Base-by-base conservation (phyloP, 2,329 filamentous ascomycete genomes). In the Blumeria hordei region DNA sequence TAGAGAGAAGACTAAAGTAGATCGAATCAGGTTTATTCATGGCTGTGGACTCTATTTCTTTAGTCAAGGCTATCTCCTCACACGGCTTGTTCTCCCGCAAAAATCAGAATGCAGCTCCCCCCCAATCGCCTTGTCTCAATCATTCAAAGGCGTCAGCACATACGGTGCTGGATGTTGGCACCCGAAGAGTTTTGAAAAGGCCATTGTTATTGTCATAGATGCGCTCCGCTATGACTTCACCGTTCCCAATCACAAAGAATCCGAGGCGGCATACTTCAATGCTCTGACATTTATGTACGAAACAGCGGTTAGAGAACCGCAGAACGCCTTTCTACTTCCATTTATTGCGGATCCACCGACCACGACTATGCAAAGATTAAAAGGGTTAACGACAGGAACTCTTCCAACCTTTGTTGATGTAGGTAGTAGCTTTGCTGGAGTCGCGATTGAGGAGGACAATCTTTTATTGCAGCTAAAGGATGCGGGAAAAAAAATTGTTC, bases 341-440 rank as follows among this genome's bases (percentile, higher is more conserved):
- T 98, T 98, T 68, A 95, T 98, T 64, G 92, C 92, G 41, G 92
- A 98, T 64, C 90, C 92, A 37, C 92, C 92, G 6, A 98, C 92
- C 3, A 83, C 88, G 6, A 98, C 92, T 6, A 71, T 96, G 57
- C 92, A 96, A 68, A 74, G 92, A 59, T 69, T 98, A 60, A 96
- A 96, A 70, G 92, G 90, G 3, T 69, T 98, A 60, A 98, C 88
- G 16, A 98, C 92, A 0, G 92, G 92, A 3, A 96, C 92, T 1
- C 70, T 98, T 55, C 92, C 92, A 1, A 95, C 90, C 0, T 95
- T 98, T 65, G 76, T 96, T 55, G 92, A 98, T 66, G 78, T 86
- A 10, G 92, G 92, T 0, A 94, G 86, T 59, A 98, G 90, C 68
- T 98, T 98, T 67, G 88, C 87, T 0, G 92, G 92, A 2, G 94